phyloP scores from a whole-genome alignment of 1,284 basidiomycete species.

The Cryptococcus maquisensis region DNA sequence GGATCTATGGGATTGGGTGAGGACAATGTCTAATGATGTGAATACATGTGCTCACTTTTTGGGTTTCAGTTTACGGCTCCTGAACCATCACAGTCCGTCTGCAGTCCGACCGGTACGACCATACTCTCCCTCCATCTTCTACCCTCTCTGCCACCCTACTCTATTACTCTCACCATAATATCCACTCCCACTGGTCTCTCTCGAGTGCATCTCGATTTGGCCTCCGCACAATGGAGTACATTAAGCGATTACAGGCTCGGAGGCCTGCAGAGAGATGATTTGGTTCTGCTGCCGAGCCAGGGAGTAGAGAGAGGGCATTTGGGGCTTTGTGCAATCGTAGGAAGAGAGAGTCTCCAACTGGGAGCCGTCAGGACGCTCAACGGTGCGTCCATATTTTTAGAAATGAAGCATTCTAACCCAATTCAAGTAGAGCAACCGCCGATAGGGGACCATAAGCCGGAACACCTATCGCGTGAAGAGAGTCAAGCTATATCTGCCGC shows the following conservation, averaged over 20 bases:
- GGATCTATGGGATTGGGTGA: conserved; percentile 24
- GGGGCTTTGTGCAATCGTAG: conserved; percentile 27
- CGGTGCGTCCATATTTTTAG: conserved; percentile 2
- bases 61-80: not conserved
- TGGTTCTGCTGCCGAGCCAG: conserved; percentile 19
- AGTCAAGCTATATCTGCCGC: conserved; percentile 20
- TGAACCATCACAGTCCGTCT: conserved; percentile 4
- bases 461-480: not conserved
- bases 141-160: conserved; percentile 20
- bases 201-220: conserved; percentile 6
- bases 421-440: not conserved
- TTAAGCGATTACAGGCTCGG: conserved; percentile 2
- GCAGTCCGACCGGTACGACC: conserved; percentile 16
- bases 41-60: not conserved
- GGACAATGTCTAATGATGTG: not conserved
- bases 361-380: conserved; percentile 12
- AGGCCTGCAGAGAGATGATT: conserved; percentile 3
- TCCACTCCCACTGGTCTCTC: conserved; percentile 12
- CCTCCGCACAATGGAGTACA: conserved; percentile 24
- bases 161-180: conserved; percentile 26
- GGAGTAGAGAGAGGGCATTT: conserved; percentile 27
- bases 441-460: not conserved
- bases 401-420: not conserved
- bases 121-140: conserved; percentile 26
- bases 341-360: conserved; percentile 6